Evolutionary conservation across 2,329 filamentous ascomycete species (phyloP), one percentile per base, ranked within the genome.

Genomic region (Paecilomyces variotii): DNA sequence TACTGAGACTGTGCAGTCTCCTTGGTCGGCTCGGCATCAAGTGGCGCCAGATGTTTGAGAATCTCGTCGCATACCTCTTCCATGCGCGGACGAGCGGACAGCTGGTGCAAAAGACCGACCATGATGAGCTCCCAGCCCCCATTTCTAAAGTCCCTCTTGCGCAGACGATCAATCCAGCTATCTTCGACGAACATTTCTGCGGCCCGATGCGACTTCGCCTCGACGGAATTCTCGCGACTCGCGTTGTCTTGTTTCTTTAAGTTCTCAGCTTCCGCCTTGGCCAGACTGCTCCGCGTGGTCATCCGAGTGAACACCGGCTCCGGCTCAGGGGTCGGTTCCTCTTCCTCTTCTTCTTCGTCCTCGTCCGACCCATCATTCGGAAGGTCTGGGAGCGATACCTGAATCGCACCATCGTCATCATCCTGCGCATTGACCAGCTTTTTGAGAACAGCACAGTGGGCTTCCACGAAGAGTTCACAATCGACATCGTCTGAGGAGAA

Each of bases 101-200:
- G 78, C 65, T 95, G 91, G 71, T 96, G 82, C 14, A 99, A 75
- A 14, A 97, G 78, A 5, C 92, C 94, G 51, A 96, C 87, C 68
- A 97, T 82, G 62, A 97, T 93, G 61, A 91, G 75, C 73, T 97
- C 86, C 94, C 94, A 99, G 24, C 91, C 91, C 58, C 93, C 94
- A 52, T 93, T 84, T 62, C 84, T 81, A 70, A 97, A 96, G 64
- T 96, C 87, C 53, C 93, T 88, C 67, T 89, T 89, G 63, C 87
- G 86, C 25, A 97, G 79, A 62, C 90, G 84, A 56, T 95, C 89
- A 60, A 95, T 85, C 94, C 94, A 99, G 65, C 90, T 84, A 63
- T 88, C 91, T 10, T 79, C 80, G 7, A 78, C 80, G 53, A 95
- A 80, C 66, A 94, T 84, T 61, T 96, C 91, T 25, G 87, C 83